These are phyloP conservation scores for Talaromyces ruber DNA, from an alignment of 495 filamentous ascomycete species.

Conservation along the genomic window DNA sequence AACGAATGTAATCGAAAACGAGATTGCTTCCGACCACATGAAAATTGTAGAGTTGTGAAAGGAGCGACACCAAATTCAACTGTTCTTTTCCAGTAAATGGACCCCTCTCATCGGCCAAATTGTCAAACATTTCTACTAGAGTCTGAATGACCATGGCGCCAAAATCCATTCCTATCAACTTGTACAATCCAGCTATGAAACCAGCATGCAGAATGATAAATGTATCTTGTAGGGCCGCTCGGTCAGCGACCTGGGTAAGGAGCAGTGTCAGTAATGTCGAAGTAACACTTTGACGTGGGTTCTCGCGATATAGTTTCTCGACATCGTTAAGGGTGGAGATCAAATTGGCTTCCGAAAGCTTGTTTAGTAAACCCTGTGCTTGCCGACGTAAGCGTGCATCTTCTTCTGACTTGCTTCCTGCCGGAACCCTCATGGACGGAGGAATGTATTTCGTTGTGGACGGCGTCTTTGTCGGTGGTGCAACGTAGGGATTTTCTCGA, in stretches of 20 bases:
- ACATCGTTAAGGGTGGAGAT: constrained; percentile 71
- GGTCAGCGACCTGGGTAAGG: constrained; percentile 66
- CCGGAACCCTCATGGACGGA: constrained; percentile 64
- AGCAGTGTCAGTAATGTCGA: constrained; percentile 66
- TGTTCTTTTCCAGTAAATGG: constrained; percentile 54
- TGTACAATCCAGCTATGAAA: constrained; percentile 83
- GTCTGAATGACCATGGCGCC: constrained; percentile 76
- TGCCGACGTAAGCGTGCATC: constrained; percentile 65
- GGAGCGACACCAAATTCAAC: constrained; percentile 71
- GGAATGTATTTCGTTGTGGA: constrained; percentile 70
- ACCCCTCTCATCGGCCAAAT: constrained; percentile 25
- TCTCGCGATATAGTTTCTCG: constrained; percentile 70
- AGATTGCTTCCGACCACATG: constrained; percentile 74
- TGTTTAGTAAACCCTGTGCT: constrained; percentile 82
- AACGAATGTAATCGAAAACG: constrained; percentile 80
- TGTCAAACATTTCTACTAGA: constrained; percentile 60
- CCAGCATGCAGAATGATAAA: constrained; percentile 87
- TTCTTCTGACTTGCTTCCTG: constrained; percentile 55
- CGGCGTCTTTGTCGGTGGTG: constrained; percentile 32
- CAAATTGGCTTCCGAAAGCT: constrained; percentile 83
- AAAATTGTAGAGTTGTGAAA: constrained; percentile 88
- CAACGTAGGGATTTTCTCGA: constrained; percentile 56
- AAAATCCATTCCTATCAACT: constrained; percentile 76
- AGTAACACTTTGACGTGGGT: constrained; percentile 78
- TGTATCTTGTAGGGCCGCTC: constrained; percentile 68